Percentiles rank a stretch among this genome's conserved stretches.
Conservation (phyloP, 768 basidiomycete genomes). For the Gelatoporia subvermispora region DNA sequence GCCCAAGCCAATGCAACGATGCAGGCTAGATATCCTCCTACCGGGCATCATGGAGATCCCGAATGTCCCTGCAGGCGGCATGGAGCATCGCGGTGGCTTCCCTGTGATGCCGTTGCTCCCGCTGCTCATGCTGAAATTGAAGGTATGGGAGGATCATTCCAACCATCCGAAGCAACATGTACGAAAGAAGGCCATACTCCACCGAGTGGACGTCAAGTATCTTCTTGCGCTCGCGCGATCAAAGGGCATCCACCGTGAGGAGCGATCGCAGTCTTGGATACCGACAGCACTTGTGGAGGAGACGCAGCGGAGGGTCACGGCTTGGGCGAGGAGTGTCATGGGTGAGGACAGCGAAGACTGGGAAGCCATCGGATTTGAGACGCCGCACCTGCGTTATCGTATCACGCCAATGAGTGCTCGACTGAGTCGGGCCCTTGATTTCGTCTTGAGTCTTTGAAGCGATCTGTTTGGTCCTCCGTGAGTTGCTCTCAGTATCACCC, state of each 20-base stretch:
- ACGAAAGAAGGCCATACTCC: conserved; percentile 33
- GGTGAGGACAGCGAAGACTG: too few relatives aligned
- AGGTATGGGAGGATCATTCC: conserved; percentile 29
- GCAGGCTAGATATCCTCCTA: conserved; percentile 31
- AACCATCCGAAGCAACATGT: conserved; percentile 27
- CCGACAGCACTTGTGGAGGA: background rate
- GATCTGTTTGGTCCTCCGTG: too few relatives aligned
- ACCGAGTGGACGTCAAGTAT: conserved; percentile 37
- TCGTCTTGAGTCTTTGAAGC: too few relatives aligned
- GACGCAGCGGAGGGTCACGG: too few relatives aligned
- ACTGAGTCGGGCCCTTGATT: too few relatives aligned
- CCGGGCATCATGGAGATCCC: conserved; percentile 26
- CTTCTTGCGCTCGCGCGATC: conserved; percentile 32
- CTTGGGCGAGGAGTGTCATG: too few relatives aligned
- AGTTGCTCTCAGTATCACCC: too few relatives aligned
- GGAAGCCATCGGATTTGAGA: too few relatives aligned
- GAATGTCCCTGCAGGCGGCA: conserved; percentile 10
- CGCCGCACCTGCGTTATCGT: too few relatives aligned
- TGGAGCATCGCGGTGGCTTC: conserved; percentile 10
- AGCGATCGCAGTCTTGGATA: background rate
- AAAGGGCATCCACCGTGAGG: background rate
- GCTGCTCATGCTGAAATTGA: conserved; percentile 28
- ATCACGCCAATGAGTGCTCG: too few relatives aligned
- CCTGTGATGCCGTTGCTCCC: conserved; percentile 27
- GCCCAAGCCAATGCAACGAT: background rate